Base-by-base conservation (phyloP, 2,329 filamentous ascomycete species). In the Colletotrichum tropicale region DNA sequence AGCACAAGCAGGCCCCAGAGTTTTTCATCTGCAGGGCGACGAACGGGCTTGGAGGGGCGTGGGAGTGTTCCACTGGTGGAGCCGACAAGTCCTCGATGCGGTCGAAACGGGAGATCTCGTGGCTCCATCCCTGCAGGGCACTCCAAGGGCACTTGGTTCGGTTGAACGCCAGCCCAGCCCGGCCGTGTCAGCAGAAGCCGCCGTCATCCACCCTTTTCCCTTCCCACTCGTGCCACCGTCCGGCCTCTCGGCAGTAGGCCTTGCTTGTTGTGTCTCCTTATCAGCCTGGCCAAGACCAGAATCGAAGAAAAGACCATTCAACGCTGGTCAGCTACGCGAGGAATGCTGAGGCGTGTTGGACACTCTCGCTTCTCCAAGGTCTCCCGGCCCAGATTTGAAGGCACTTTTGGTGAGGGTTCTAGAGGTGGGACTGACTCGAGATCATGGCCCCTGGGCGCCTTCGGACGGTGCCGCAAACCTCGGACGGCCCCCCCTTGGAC, bases 21-120 rank as follows among this genome's bases (percentile, higher is more conserved):
- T 68, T 76, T 76, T 74, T 43, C 64, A 75, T 73, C 58, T 73
- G 70, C 73, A 73, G 60, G 70, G 58, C 58, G 58, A 74, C 38
- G 70, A 38, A 69, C 64, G 74, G 64, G 58, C 48, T 65, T 62
- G 56, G 55, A 74, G 74, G 68, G 67, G 69, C 70, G 73, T 75
- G 56, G 69, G 60, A 74, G 70, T 76, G 71, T 75, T 70, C 74
- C 71, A 75, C 61, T 67, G 71, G 74, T 74, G 75, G 74, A 66
- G 65, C 58, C 74, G 34, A 69, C 56, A 65, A 68, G 65, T 76
- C 58, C 65, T 69, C 65, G 74, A 76, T 76, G 70, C 36, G 70
- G 74, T 76, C 71, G 77, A 78, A 78, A 78, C 77, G 77, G 77
- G 72, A 77, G 77, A 78, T 78, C 77, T 78, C 71, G 74, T 74